Base-by-base conservation (phyloP, 352 stramenopile genomes). In the Phytophthora vignae region DNA sequence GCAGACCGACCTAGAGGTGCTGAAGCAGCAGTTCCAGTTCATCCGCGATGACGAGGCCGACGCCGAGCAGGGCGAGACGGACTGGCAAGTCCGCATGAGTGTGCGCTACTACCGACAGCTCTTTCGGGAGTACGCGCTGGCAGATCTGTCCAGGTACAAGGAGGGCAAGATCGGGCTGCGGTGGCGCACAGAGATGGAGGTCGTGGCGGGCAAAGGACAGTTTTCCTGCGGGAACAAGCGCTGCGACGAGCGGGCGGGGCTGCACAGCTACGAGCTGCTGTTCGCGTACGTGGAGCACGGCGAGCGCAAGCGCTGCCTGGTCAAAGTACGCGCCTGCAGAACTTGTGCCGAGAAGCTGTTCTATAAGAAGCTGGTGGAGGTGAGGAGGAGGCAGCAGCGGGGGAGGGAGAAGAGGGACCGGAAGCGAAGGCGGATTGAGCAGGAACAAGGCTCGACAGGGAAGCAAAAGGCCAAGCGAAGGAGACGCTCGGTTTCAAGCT, bases 51-150 rank as follows among this genome's bases (percentile, higher is more conserved):
- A 95, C 17, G 84, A 87, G 22, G 76, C 63, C 6, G 88, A 95
- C 64, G 70, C 75, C 3, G 64, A 82, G 52, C 64, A 77, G 33
- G 81, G 79, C 11, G 68, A 77, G 38, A 73, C 36, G n/a, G 79
- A 93, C 76, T 96, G 90, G 90, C 61, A 81, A 38, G 77, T 94
- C 70, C 85, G 88, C 62, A 90, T 96, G 78, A 93, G 87, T 55
- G 82, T 90, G 40, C 79, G 84, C n/a, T 96, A 96, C 77, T 96
- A 96, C 70, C 79, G 76, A 48, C 77, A 88, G 63, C 81, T 96
- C 33, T 96, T 91, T 66, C 90, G 90, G 40, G 88, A 95, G 74
- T 95, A 94, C 57, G 90, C 88, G 36, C 76, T 96, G 22, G 84
- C 79, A 4, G 88, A 96, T 64, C 71, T 96, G 9, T 90, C 81